phyloP scores from a whole-genome alignment of 768 basidiomycete species.

The Brasilioporus rufonigricans region DNA sequence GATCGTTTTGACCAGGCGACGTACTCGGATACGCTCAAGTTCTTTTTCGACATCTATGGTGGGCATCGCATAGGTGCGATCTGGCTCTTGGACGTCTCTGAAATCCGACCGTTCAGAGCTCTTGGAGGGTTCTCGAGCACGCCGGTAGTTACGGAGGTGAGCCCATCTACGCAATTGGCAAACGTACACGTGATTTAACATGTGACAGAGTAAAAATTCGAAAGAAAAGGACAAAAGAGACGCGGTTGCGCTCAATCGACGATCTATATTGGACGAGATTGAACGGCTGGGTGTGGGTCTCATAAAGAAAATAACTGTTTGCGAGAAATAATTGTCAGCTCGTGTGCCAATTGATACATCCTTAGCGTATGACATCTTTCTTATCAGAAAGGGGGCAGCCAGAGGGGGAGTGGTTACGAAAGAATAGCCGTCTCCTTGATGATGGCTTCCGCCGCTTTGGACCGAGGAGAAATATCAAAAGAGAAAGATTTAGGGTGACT shows the following conservation, averaged over 20 bases:
- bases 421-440: conserved; percentile 30
- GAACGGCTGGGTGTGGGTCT: conserved; percentile 71
- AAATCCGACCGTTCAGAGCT: conserved; percentile 70
- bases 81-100: conserved; percentile 72
- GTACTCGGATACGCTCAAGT: conserved; percentile 72
- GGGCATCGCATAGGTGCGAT: conserved; percentile 77
- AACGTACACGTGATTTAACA: background rate
- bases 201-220: conserved; percentile 25
- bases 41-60: conserved; percentile 85
- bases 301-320: conserved; percentile 44
- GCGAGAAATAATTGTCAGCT: conserved; percentile 3
- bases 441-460: conserved; percentile 23
- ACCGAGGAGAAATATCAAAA: conserved; percentile 31
- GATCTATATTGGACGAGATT: conserved; percentile 70
- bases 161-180: background rate
- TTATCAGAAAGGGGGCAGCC: background rate
- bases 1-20: conserved; percentile 44
- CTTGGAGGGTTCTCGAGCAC: conserved; percentile 76
- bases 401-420: conserved; percentile 6
- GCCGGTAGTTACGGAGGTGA: conserved; percentile 45
- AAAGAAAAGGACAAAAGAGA: conserved; percentile 51
- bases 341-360: background rate
- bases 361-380: background rate
- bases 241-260: conserved; percentile 64
- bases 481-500: conserved; percentile 34